Conservation (phyloP, 306 rosid species). For the Trifolium pratense region DNA sequence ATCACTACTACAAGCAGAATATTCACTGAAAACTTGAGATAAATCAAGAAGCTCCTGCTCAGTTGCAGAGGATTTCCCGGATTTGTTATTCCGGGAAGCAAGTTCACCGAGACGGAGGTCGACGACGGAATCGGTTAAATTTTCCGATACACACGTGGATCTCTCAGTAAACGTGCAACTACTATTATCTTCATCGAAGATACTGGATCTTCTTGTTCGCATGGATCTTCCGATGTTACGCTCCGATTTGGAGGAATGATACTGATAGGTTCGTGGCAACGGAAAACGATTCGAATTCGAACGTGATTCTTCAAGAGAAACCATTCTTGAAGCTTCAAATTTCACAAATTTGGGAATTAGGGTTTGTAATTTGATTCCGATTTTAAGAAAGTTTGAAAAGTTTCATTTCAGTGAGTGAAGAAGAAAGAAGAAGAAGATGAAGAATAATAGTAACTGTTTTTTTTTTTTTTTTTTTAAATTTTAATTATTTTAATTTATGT, state of each 20-base stretch:
- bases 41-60: conserved; percentile 74
- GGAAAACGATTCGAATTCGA: conserved; percentile 68
- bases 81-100: conserved; percentile 57
- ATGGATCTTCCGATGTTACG: conserved; percentile 81
- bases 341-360: not conserved
- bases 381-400: conserved; percentile 23
- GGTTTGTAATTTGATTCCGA: not conserved
- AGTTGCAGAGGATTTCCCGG: conserved; percentile 48
- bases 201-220: conserved; percentile 84
- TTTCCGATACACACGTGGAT: conserved; percentile 70
- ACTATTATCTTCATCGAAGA: conserved; percentile 61
- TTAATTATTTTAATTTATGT: conserved; percentile 14
- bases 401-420: conserved; percentile 46
- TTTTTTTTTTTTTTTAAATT: not conserved
- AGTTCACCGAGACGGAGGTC: conserved; percentile 91
- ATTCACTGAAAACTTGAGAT: conserved; percentile 89
- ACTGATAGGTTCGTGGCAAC: conserved; percentile 50
- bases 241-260: conserved; percentile 57
- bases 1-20: conserved; percentile 91
- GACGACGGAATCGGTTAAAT: conserved; percentile 78
- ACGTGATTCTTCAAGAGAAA: conserved; percentile 78
- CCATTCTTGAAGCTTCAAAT: conserved; percentile 56
- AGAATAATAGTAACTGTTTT: not conserved
- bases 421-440: conserved; percentile 35
- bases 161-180: conserved; percentile 48